Conservation (phyloP, 352 stramenopile species). For the Blastocystis sp. region DNA sequence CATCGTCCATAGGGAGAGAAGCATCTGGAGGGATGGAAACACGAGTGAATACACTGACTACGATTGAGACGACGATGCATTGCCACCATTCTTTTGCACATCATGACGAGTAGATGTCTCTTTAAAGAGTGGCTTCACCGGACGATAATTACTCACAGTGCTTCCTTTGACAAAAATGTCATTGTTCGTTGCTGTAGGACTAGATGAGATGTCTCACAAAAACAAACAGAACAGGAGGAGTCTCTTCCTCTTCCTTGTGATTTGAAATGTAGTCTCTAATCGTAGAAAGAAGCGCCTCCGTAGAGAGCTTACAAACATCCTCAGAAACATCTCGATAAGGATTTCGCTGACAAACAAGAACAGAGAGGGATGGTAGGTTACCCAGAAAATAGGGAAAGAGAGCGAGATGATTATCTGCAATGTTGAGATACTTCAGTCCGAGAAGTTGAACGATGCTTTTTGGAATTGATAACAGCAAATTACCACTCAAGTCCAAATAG, state of each 20-base stretch:
- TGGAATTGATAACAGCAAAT: not conserved
- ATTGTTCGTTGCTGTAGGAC: not conserved
- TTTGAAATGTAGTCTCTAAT: not conserved
- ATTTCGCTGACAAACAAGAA: slow-evolving; percentile 5
- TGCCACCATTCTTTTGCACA: too few relatives aligned
- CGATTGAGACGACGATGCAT: too few relatives aligned
- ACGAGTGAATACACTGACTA: not conserved
- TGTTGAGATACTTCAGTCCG: slow-evolving; percentile 1
- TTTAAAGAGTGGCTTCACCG: not conserved
- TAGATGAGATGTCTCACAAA: not conserved
- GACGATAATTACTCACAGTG: not conserved
- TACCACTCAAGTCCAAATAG: slow-evolving; percentile 33
- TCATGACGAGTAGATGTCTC: too few relatives aligned
- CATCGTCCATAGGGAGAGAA: not conserved
- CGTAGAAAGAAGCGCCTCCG: not conserved
- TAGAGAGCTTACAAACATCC: not conserved
- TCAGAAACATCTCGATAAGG: not conserved
- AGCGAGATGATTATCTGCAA: slow-evolving; percentile 23
- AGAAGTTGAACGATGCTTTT: not conserved
- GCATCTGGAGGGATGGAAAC: not conserved
- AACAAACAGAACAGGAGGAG: not conserved
- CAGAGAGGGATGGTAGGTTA: not conserved
- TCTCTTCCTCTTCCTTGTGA: not conserved
- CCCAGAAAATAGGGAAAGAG: slow-evolving; percentile 32
- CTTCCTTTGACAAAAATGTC: slow-evolving; percentile 5